Conservation (phyloP, 73 alveolate species). For the Paramecium pentaurelia region DNA sequence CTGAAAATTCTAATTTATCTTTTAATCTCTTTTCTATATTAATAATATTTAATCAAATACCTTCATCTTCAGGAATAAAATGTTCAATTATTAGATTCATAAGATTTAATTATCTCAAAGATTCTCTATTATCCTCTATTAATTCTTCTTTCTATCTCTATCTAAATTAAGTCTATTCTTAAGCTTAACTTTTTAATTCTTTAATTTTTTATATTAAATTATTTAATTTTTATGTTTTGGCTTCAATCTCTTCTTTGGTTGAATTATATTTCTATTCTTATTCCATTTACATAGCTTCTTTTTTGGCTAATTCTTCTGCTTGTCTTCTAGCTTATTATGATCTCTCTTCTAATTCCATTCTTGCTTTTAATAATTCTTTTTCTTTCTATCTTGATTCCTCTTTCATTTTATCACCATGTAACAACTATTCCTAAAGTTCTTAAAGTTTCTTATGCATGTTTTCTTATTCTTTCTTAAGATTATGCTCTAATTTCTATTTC, state of each 20-base stretch:
- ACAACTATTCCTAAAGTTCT: slow-evolving; percentile 86
- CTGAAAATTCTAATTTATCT: slow-evolving; percentile 77
- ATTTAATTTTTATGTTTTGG: slow-evolving; percentile 78
- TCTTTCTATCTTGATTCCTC: slow-evolving; percentile 92
- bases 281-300: slow-evolving; percentile 76
- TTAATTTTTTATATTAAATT: slow-evolving; percentile 70
- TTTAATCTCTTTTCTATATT: slow-evolving; percentile 68
- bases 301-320: slow-evolving; percentile 75
- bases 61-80: slow-evolving; percentile 87
- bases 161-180: slow-evolving; percentile 73
- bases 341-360: slow-evolving; percentile 85
- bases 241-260: slow-evolving; percentile 92
- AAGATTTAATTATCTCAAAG: slow-evolving; percentile 73
- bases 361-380: slow-evolving; percentile 81
- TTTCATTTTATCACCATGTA: slow-evolving; percentile 87
- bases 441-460: slow-evolving; percentile 83
- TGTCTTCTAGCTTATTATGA: slow-evolving; percentile 72
- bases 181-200: slow-evolving; percentile 67
- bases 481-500: slow-evolving; percentile 80
- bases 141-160: slow-evolving; percentile 83
- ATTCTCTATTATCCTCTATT: slow-evolving; percentile 77
- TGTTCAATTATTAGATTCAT: slow-evolving; percentile 78
- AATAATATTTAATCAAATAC: background rate
- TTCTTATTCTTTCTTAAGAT: slow-evolving; percentile 84
- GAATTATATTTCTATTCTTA: slow-evolving; percentile 77